Conservation (phyloP, 768 basidiomycete species). For the Pisolithus sp. region DNA sequence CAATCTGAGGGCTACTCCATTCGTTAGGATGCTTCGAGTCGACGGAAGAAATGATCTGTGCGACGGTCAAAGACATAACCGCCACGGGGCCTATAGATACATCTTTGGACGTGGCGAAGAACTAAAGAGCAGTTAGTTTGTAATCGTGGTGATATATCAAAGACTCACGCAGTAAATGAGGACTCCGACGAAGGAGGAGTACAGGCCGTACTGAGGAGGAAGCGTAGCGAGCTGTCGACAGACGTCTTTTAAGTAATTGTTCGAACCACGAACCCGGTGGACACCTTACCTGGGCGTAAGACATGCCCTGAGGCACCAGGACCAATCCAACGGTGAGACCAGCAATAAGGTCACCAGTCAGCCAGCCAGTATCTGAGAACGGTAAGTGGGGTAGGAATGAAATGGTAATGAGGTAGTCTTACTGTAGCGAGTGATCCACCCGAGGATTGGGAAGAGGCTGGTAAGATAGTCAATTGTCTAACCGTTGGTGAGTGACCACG, state of each 20-base stretch:
- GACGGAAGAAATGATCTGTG: slow-evolving; percentile 72
- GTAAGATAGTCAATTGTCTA: slow-evolving; percentile 60
- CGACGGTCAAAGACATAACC: slow-evolving; percentile 89
- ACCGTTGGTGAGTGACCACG: background rate
- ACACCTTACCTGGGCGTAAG: slow-evolving; percentile 62
- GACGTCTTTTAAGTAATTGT: background rate
- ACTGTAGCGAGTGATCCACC: slow-evolving; percentile 89
- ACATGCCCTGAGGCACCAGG: slow-evolving; percentile 91
- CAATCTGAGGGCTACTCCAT: slow-evolving; percentile 71
- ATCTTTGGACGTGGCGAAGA: slow-evolving; percentile 97
- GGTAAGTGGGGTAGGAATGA: background rate
- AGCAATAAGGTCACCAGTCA: slow-evolving; percentile 82
- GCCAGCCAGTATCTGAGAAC: slow-evolving; percentile 63
- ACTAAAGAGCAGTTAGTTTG: slow-evolving; percentile 32
- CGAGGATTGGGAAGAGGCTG: slow-evolving; percentile 76
- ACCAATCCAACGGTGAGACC: slow-evolving; percentile 94
- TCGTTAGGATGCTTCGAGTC: slow-evolving; percentile 43
- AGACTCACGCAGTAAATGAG: slow-evolving; percentile 70
- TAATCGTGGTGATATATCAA: background rate
- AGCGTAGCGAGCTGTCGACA: slow-evolving; percentile 69
- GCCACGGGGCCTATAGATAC: slow-evolving; percentile 99
- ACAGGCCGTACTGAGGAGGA: slow-evolving; percentile 82
- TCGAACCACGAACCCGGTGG: background rate
- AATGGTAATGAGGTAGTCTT: slow-evolving; percentile 15
- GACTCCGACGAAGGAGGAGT: slow-evolving; percentile 88